Base-by-base conservation (phyloP, 2,329 filamentous ascomycete species). In the Paracamarosporium sp. region DNA sequence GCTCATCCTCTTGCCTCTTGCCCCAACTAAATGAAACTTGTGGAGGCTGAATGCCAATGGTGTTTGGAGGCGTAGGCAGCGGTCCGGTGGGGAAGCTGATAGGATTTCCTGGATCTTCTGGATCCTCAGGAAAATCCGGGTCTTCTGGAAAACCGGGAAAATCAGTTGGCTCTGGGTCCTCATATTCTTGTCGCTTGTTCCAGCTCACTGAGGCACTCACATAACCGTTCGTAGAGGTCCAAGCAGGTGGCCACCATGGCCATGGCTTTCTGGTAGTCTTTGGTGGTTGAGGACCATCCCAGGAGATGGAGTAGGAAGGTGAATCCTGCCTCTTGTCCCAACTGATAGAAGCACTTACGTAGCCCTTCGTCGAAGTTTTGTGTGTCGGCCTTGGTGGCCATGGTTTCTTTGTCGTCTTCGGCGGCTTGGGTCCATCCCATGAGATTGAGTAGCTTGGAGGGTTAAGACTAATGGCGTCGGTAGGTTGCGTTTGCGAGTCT, bases 391-490 rank as follows among this genome's bases (percentile, higher is more conserved):
- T 60, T n/a, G 60, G 53, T 12, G 51, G 46, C 11, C 44, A 31
- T 15, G 40, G 54, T n/a, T 47, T 43, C 24, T 43, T 50, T 22
- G 53, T 33, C 7, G 51, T 47, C 35, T 25, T 41, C 1, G 47
- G 36, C 6, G 57, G 44, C 27, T 28, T 15, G 15, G 51, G 47
- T 20, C 52, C 40, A 27, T 60, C 59, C 65, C 62, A 68, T 7
- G 54, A 61, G 11, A 67, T 46, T 46, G 57, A 62, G 17, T 38
- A 54, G 6, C 60, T 62, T 17, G 64, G 64, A 2, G 50, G 60
- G 5, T 55, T 56, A 15, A 67, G 48, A 31, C 58, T 61, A 54
- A 66, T 62, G 30, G 58, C 36, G 44, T 66, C 57, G 7, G 52
- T 59, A 11, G 62, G 62, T 22, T 9, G 15, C 11, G 38, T 5